Evolutionary conservation across 2,329 filamentous ascomycete genomes (phyloP).

Genomic region (Cladosporium velox): DNA sequence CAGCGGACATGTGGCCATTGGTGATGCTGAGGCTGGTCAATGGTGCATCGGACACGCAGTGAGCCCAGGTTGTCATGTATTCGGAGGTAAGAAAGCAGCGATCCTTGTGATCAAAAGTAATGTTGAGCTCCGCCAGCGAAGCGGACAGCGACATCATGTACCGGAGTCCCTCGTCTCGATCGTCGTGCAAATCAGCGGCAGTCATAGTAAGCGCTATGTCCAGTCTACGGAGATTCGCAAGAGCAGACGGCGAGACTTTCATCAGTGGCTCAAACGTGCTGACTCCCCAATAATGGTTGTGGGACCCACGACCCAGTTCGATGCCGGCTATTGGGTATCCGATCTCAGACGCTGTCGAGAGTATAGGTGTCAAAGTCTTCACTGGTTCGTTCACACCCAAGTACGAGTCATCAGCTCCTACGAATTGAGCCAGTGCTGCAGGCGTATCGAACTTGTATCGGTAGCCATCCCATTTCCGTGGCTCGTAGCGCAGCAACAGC

Average conservation of each 20-base stretch:
- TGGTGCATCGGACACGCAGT: neutral
- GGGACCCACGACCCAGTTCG: neutral
- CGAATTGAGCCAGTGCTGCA: no score
- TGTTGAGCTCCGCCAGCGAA: neutral
- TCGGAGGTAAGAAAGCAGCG: neutral
- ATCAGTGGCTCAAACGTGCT: neutral
- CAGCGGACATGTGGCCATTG: neutral
- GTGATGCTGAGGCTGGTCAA: neutral
- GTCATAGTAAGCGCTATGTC: neutral
- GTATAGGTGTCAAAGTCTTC: neutral
- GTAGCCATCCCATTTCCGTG: no score
- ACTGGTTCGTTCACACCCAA: no score
- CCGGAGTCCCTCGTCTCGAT: neutral
- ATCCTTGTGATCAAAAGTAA: neutral
- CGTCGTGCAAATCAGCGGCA: neutral
- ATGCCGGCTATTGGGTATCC: neutral
- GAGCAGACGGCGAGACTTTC: neutral
- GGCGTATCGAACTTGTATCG: no score
- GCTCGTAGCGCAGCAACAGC: no score
- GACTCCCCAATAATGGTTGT: neutral
- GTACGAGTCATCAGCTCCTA: no score
- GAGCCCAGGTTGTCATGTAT: neutral
- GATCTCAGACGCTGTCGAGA: neutral
- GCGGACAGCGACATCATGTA: neutral
- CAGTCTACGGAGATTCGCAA: neutral